These are phyloP conservation scores for Gnaphalium uliginosum DNA, from an alignment of 129 eudicot species.

Conservation along the genomic window DNA sequence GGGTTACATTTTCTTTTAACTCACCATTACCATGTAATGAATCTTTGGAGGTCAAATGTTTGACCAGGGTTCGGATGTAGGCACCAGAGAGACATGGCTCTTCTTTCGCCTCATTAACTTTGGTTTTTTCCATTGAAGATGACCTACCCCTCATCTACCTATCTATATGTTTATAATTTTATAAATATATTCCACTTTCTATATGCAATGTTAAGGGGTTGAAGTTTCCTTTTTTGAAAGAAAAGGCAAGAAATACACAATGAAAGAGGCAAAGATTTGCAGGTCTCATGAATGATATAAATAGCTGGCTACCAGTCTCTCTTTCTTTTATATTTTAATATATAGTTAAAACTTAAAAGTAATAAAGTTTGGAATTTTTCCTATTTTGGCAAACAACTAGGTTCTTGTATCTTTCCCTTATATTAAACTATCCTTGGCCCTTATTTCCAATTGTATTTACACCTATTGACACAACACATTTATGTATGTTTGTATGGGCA, in stretches of 20 bases:
- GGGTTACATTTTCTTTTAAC: constrained; percentile 18
- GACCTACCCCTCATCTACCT: constrained; percentile 51
- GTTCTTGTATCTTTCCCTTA: constrained; percentile 29
- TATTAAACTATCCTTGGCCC: constrained; percentile 24
- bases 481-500: background rate
- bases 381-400: constrained; percentile 59
- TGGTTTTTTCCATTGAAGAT: constrained; percentile 46
- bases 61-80: constrained; percentile 74
- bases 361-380: constrained; percentile 43
- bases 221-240: constrained; percentile 35
- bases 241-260: constrained; percentile 42
- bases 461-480: constrained; percentile 8
- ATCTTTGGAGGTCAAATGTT: constrained; percentile 65
- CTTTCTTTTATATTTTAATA: constrained; percentile 17
- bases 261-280: constrained; percentile 40
- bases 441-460: constrained; percentile 26
- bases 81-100: constrained; percentile 68
- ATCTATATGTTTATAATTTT: background rate
- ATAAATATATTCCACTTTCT: background rate
- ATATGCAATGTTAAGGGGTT: background rate
- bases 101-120: constrained; percentile 39
- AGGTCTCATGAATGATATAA: constrained; percentile 66
- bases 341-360: background rate
- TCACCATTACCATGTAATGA: constrained; percentile 16
- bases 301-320: constrained; percentile 55